Evolutionary conservation across 2,329 filamentous ascomycete genomes (phyloP), one percentile per base, ranked within the genome.

Genomic region (Colletotrichum sp.): DNA sequence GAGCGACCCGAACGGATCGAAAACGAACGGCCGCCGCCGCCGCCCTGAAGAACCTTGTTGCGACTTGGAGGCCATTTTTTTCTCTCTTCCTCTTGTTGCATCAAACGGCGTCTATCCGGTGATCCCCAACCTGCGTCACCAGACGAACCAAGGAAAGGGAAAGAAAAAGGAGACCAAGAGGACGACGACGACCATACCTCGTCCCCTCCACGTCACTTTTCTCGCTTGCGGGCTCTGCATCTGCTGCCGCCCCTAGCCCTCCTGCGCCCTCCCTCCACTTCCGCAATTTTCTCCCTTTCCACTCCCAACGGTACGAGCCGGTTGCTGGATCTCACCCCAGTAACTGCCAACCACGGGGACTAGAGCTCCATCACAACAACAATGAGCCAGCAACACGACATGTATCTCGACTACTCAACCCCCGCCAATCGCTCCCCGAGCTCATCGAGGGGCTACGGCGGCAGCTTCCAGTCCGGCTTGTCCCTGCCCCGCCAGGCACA

Each of bases 371-470:
- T 77, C 66, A 71, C 70, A 70, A 74, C 77, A 77, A 85, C 77
- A 72, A 89, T 88, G 88, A 87, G 87, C 79, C 84, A 87, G 79
- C 89, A 91, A 82, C 84, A 89, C 84, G 92, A 94, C 76, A 92
- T 94, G 89, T 96, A 95, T 87, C 92, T 94, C 86, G 93, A 95
- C 79, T 94, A 94, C 80, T 85, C 90, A 75, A 85, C 85, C 55
- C 81, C 87, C 39, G 80, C 90, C 84, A 71, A 91, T 91, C 79
- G 90, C 88, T 93, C 88, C 88, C 89, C 74, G 87, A 82, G 36
- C 82, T 84, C 58, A 73, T 86, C 39, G 79, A 83, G 62, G 79
- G 78, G 65, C 72, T 94, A 74, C 92, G 94, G 81, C 92, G 94
- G 79, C 93, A 76, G 76, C 39, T 77, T 78, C 62, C 77, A 78